These are phyloP conservation scores for Fusarium continuum DNA, from an alignment of 2,329 filamentous ascomycete species.

Conservation along the genomic window DNA sequence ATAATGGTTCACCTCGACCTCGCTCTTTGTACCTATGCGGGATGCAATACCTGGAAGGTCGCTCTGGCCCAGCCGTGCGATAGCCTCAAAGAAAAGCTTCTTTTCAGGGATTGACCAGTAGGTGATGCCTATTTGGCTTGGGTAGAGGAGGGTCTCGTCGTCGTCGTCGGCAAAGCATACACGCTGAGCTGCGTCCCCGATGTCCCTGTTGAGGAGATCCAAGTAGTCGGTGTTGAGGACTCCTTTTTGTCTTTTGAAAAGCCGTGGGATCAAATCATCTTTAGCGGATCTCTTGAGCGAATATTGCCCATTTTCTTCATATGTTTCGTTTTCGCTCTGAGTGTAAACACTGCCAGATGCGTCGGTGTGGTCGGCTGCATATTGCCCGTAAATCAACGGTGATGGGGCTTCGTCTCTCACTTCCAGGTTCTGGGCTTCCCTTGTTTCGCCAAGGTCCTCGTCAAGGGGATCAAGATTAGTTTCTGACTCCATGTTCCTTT, in stretches of 20 bases:
- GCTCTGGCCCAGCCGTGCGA: conserved; percentile 71
- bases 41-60: conserved; percentile 69
- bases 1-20: conserved; percentile 77
- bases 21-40: conserved; percentile 75
- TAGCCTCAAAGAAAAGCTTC: conserved; percentile 69
- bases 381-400: not conserved
- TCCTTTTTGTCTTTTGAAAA: conserved; percentile 58
- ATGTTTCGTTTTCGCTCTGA: conserved; percentile 18
- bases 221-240: conserved; percentile 59
- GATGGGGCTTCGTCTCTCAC: conserved; percentile 8
- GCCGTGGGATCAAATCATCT: conserved; percentile 37
- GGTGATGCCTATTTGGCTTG: conserved; percentile 72
- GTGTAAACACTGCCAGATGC: conserved; percentile 24
- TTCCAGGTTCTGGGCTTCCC: conserved; percentile 7
- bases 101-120: conserved; percentile 79
- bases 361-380: conserved; percentile 12
- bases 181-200: conserved; percentile 60
- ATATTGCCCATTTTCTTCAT: conserved; percentile 11
- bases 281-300: conserved; percentile 47
- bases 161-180: conserved; percentile 46
- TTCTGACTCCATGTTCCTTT: conserved; percentile 47
- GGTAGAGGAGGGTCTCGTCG: conserved; percentile 44
- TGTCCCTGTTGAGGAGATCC: conserved; percentile 64
- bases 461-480: conserved; percentile 27
- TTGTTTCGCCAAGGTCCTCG: conserved; percentile 21